Evolutionary conservation across 2,329 filamentous ascomycete species (phyloP), one percentile per base, ranked within the genome.

Genomic region (Aspergillus intermedius): DNA sequence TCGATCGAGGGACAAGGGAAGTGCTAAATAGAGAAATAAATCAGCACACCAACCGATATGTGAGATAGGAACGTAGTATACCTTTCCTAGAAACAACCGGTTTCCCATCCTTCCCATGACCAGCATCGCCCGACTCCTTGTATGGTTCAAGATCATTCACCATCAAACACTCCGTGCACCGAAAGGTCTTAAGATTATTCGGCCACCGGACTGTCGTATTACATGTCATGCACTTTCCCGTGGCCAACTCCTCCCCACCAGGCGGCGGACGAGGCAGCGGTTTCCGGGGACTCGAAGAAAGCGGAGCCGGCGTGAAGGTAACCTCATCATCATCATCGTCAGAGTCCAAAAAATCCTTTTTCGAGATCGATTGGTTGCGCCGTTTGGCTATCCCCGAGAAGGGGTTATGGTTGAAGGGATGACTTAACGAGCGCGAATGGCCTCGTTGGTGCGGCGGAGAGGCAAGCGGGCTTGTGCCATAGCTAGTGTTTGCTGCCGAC

Each of bases 191-290:
- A 52, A 90, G 70, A 46, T 84, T 80, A 53, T 78, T 80, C 2
- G 88, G 88, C 84, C 89, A 95, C 49, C 86, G 79, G 55, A 94
- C 84, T 48, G 83, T 80, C 47, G 86, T 86, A 59, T 85, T 87
- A 67, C 90, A 95, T 30, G 89, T 91, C 80, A 91, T 90, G 65
- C 90, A 95, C 58, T 81, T 83, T 19, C 88, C 86, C 28, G 81
- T 84, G 23, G 77, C 74, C 60, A 85, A 80, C 56, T 88, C 81
- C 56, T 77, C 81, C 57, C 77, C 81, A 54, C 75, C 74, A 17
- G 71, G 63, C n/a, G 68, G 65, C 47, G 62, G 54, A 35, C 59
- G 60, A 21, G 54, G 43, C 46, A 49, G 42, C 47, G 61, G 63
- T 59, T 74, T 66, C 59, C 71, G 68, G 49, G 69, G 69, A 53